A percentile compares a stretch with the other conserved stretches of the same genome.
phyloP scores from a whole-genome alignment of 495 filamentous ascomycete genomes.

The Neurospora discreta region DNA sequence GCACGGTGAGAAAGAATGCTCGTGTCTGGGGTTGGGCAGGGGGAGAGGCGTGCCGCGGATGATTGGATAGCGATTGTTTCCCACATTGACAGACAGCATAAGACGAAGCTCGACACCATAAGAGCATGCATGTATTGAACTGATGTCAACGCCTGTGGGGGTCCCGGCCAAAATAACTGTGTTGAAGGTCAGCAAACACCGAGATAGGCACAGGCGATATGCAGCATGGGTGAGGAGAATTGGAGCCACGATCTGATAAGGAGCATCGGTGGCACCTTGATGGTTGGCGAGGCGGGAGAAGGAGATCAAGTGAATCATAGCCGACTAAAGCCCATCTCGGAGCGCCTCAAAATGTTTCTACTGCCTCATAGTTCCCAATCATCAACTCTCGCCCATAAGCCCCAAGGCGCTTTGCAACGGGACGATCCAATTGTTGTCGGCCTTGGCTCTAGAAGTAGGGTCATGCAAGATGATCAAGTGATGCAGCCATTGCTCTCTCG shows the following conservation, averaged over 20 bases:
- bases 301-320: not conserved
- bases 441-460: not conserved
- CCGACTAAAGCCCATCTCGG: not conserved
- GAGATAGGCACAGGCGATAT: not conserved
- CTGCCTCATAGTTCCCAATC: constrained; percentile 5
- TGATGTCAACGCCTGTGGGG: not conserved
- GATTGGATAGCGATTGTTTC: not conserved
- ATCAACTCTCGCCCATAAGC: not conserved
- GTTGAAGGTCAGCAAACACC: not conserved
- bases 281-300: not conserved
- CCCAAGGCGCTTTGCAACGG: not conserved
- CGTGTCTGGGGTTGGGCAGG: not conserved
- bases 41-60: not conserved
- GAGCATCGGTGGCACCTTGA: not conserved
- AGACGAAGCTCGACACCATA: not conserved
- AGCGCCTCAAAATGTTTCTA: not conserved
- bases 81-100: not conserved
- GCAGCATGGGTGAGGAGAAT: not conserved
- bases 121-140: not conserved
- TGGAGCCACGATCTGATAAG: not conserved
- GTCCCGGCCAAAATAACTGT: not conserved
- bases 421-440: not conserved
- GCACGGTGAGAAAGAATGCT: not conserved
- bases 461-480: constrained; percentile 24
- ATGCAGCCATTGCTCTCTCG: constrained; percentile 8